Evolutionary conservation across 345 rosid species (phyloP).

Genomic region (Gossypium anomalum): DNA sequence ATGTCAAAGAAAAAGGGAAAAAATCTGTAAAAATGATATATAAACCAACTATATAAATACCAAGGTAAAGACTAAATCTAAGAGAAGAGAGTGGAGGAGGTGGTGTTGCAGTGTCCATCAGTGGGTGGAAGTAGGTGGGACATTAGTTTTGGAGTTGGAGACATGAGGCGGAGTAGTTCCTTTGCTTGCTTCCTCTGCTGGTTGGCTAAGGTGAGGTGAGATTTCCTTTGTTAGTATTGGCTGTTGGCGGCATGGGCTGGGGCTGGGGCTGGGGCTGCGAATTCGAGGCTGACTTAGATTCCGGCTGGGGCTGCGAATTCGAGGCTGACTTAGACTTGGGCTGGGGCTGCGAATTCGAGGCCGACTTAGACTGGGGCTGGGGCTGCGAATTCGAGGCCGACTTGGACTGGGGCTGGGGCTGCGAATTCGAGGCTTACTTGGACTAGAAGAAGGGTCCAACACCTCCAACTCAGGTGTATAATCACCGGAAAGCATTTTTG

Average conservation of each 20-base stretch:
- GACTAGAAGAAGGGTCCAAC: slow-evolving; percentile 5
- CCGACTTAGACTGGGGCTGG: too few relatives aligned
- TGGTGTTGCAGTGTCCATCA: slow-evolving; percentile 12
- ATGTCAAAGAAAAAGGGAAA: too few relatives aligned
- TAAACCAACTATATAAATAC: too few relatives aligned
- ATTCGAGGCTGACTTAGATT: not conserved
- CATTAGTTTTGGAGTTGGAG: slow-evolving; percentile 17
- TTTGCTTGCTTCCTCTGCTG: slow-evolving; percentile 18
- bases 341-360: too few relatives aligned
- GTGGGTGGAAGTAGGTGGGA: slow-evolving; percentile 5
- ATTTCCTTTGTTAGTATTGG: slow-evolving; percentile 28
- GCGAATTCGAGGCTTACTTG: not conserved
- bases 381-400: not conserved
- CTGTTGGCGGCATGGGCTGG: slow-evolving; percentile 3
- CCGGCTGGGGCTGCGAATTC: not conserved
- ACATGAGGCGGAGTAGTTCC: not conserved
- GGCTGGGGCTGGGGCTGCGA: not conserved
- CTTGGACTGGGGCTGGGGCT: not conserved
- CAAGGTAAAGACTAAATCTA: too few relatives aligned
- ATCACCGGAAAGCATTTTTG: slow-evolving; percentile 39
- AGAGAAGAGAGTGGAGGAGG: slow-evolving; percentile 19
- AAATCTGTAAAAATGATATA: too few relatives aligned
- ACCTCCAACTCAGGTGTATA: slow-evolving; percentile 35
- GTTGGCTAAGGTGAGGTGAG: not conserved
- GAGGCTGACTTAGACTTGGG: not conserved